Conservation (phyloP, 2,329 filamentous ascomycete species). For the Fusarium sulawesiense region DNA sequence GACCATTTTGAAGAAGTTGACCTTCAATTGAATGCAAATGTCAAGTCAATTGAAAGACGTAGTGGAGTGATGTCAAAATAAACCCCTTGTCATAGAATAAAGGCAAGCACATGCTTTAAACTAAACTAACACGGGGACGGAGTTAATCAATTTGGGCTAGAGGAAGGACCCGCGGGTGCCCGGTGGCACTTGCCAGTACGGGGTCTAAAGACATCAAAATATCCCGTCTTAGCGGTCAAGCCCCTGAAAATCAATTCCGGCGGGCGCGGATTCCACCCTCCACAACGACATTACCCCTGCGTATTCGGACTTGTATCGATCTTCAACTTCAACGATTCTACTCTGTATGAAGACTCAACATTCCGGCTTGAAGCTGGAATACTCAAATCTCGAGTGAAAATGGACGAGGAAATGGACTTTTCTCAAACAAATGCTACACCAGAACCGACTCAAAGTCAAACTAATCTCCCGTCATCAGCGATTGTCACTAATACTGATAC, state of each 20-base stretch:
- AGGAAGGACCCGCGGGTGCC: slow-evolving; percentile 17
- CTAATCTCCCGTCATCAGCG: slow-evolving; percentile 3
- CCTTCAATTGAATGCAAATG: background rate
- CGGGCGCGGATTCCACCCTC: slow-evolving; percentile 5
- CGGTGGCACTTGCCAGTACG: slow-evolving; percentile 27
- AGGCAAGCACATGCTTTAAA: slow-evolving; percentile 34
- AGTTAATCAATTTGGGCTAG: slow-evolving; percentile 4
- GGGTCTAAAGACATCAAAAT: background rate
- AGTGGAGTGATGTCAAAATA: slow-evolving; percentile 25
- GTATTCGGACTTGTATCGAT: slow-evolving; percentile 19
- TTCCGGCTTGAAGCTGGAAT: background rate
- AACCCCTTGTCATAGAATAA: background rate
- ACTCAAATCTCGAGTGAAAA: background rate
- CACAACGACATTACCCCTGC: slow-evolving; percentile 7
- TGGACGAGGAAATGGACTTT: slow-evolving; percentile 7
- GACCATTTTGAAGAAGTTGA: slow-evolving; percentile 41
- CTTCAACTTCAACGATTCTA: background rate
- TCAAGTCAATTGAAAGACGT: slow-evolving; percentile 19
- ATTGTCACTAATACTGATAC: slow-evolving; percentile 28
- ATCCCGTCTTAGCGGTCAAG: slow-evolving; percentile 38
- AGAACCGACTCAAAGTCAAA: slow-evolving; percentile 12
- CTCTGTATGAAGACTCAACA: background rate
- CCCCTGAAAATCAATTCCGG: slow-evolving; percentile 26
- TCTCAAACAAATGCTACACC: slow-evolving; percentile 19
- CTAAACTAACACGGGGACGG: slow-evolving; percentile 21